Percentiles rank a stretch among this genome's conserved stretches.
Conservation (phyloP, 108 stramenopile species). For the Pseudonitzschia multiseries region DNA sequence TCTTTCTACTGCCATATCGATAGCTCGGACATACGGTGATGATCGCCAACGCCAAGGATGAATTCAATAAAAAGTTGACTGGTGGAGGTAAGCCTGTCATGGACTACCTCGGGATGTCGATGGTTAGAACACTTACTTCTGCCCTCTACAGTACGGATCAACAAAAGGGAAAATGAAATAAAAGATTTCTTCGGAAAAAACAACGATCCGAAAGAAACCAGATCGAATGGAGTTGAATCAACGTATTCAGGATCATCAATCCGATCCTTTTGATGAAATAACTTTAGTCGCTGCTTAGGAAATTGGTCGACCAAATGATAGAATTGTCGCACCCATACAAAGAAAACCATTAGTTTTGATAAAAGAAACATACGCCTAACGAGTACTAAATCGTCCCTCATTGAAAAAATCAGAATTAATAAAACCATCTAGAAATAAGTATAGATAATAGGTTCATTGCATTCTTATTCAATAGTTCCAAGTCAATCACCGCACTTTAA, state of each 20-base stretch:
- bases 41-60: constrained; percentile 66
- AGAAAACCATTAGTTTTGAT: not conserved
- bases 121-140: constrained; percentile 18
- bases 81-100: constrained; percentile 59
- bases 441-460: too few species aligned
- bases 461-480: too few species aligned
- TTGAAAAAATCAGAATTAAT: not conserved
- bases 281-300: too few species aligned
- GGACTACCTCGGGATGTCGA: constrained; percentile 61
- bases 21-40: constrained; percentile 75
- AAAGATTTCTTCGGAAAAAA: not conserved
- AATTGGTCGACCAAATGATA: too few species aligned
- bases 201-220: not conserved
- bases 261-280: too few species aligned
- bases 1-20: constrained; percentile 21
- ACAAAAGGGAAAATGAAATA: not conserved
- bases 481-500: not conserved
- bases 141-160: not conserved
- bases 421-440: not conserved
- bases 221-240: too few species aligned
- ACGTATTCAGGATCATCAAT: too few species aligned
- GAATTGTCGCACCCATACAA: not conserved
- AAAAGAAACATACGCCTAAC: too few species aligned
- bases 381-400: too few species aligned
- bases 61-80: constrained; percentile 43